Base-by-base conservation (phyloP, 1,284 basidiomycete species). In the Ganoderma meredithae region DNA sequence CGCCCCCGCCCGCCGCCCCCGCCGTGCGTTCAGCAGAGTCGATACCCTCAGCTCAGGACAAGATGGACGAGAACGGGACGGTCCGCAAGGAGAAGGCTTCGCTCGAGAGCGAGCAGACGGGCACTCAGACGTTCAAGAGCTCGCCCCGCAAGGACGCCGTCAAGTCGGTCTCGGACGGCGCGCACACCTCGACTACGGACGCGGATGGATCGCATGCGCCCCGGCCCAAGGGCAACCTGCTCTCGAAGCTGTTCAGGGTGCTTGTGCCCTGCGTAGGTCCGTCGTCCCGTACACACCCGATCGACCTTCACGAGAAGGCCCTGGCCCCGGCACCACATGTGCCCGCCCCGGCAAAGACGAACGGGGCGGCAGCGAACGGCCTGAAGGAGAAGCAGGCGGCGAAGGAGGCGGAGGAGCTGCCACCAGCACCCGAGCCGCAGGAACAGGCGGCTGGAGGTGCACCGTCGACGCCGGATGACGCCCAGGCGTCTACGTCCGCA, bases 221-320 rank as follows among this genome's bases (percentile, higher is more conserved):
- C 66, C 67, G 68, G 25, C 67, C 61, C 67, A 83, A 81, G 76
- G 69, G 66, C 44, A 39, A 84, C 84, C 77, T 87, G 68, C 79
- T 87, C 61, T 81, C 82, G 64, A 83, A 81, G 72, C 76, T 87
- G 49, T 76, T 87, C 63, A 81, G 81, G 67, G 84, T 82, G 64
- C 79, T 87, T 63, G 81, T 87, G 39, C 86, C 85, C 25, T 88
- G 86, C 67, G 79, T 86, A 60, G 81, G 81, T 19, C 80, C 85
- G 22, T 81, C 78, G 55, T 77, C 77, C 62, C 78, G 78, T 67
- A 74, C 82, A 31, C 84, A 83, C 69, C 72, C 72, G 64, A 63
- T 80, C 62, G 80, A 81, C 66, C 65, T 80, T 67, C 72, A 77
- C 62, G 73, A 65, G 67, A 70, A 68, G 65, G 47, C 12, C 13